phyloP scores from a whole-genome alignment of 1,139 yeast species.

The Hemisphaericaspora lyxosophila region DNA sequence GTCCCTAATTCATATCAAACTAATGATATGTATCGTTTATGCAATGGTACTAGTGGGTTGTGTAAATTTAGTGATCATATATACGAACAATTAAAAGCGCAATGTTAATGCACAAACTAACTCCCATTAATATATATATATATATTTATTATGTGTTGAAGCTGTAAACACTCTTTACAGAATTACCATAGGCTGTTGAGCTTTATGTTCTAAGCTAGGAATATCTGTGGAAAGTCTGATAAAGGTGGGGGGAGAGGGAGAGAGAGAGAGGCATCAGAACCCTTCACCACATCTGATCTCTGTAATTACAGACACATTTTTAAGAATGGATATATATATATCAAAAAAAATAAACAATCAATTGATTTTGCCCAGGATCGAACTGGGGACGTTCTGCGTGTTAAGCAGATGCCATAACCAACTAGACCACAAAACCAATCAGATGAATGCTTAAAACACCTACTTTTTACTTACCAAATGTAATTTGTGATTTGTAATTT shows the following conservation, averaged over 20 bases:
- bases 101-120: no score
- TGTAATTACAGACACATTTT: no score
- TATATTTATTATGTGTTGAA: not conserved
- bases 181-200: no score
- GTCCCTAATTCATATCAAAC: conserved; percentile 55
- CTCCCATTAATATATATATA: not conserved
- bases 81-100: conserved; percentile 39
- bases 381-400: conserved; percentile 99
- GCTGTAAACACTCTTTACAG: not conserved
- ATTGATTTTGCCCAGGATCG: conserved; percentile 99
- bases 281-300: no score
- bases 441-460: not conserved
- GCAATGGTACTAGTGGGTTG: conserved; percentile 56
- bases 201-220: not conserved
- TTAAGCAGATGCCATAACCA: conserved; percentile 99
- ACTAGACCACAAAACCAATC: conserved; percentile 81
- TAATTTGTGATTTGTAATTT: no score
- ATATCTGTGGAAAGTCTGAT: no score
- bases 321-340: no score
- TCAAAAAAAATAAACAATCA: conserved; percentile 20
- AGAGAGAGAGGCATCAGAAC: no score
- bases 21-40: conserved; percentile 59
- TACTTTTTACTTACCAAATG: no score
- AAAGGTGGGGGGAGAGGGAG: no score
- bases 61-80: conserved; percentile 57